Percentiles rank a stretch among this genome's conserved stretches.
Evolutionary conservation across 2,329 filamentous ascomycete species (phyloP).

Genomic region (Clarireedia hainanense): DNA sequence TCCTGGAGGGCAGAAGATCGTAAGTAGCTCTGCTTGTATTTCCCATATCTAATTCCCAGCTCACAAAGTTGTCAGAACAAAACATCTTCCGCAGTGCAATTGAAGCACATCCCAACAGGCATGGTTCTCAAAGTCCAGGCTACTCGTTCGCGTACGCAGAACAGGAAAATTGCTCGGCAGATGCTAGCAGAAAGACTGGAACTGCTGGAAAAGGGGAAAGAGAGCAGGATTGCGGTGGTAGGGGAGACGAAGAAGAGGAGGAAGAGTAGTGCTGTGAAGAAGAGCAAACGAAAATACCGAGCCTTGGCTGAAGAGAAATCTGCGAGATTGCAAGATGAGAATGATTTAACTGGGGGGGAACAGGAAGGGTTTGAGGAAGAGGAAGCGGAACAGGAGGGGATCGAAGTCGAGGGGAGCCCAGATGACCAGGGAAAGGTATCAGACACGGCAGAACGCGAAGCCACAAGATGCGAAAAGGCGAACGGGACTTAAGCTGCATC

Average conservation of each 20-base stretch:
- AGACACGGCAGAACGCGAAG: neutral
- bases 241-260: constrained; percentile 56
- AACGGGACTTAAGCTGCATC: too few species aligned
- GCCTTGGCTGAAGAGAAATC: constrained; percentile 37
- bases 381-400: neutral
- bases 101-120: constrained; percentile 83
- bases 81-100: constrained; percentile 88
- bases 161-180: constrained; percentile 74
- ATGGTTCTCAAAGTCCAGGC: constrained; percentile 92
- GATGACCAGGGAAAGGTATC: neutral
- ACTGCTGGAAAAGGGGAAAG: constrained; percentile 60
- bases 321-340: constrained; percentile 17
- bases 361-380: neutral
- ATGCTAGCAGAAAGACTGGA: constrained; percentile 55
- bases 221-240: constrained; percentile 59
- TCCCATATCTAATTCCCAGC: neutral
- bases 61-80: constrained; percentile 60
- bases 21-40: constrained; percentile 32
- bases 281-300: constrained; percentile 72
- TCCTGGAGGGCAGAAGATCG: constrained; percentile 93
- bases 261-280: constrained; percentile 72
- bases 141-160: constrained; percentile 79
- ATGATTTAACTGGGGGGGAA: neutral
- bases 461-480: too few species aligned
- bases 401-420: neutral